Base-by-base conservation (phyloP, 352 stramenopile species). In the Phytopythium montanum region DNA sequence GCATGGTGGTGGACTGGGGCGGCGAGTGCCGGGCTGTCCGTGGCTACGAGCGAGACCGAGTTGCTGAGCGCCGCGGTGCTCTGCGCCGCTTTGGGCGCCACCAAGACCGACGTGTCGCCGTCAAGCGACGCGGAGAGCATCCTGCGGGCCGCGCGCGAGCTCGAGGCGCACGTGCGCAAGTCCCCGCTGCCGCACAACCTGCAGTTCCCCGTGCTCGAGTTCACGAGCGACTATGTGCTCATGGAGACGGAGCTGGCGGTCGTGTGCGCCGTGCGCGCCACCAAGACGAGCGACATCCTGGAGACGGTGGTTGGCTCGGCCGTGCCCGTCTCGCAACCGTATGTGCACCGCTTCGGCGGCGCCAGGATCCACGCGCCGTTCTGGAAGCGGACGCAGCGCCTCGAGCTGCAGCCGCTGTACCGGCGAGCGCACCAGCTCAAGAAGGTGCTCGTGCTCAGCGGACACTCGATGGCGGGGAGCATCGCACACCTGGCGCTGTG, bases 381-480 rank as follows among this genome's bases (percentile, higher is more conserved):
- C 67, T 89, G 79, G 80, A 88, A 84, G 59, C 75, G 75, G 16
- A 78, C 74, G 14, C 71, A 81, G 61, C 70, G 73, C 50, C 58
- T 94, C 36, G 68, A 85, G 21, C 63, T 91, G 5, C 48, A 74
- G 16, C 62, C 65, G 3, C 45, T 86, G 10, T 76, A 84, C 56
- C 61, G 59, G 29, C 66, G 76, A 23, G 72, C 76, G 2, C 68
- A 70, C 2, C 60, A 66, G 23, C 31, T 54, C 2, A 62, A 73
- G 25, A 94, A 94, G 70, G 76, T 73, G 39, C 67, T 94, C 46
- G 44, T 94, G 34, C 63, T 94, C 0, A 89, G 81, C 45, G 85
- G 85, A 18, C 85, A 94, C 46, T 92, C 85, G 25, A 89, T 90
- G 36, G 77, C 72, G 12, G 85, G 85, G 5, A 91, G 85, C 64